phyloP scores from a whole-genome alignment of 176 grass and related monocot species.

The Hordeum marinum region DNA sequence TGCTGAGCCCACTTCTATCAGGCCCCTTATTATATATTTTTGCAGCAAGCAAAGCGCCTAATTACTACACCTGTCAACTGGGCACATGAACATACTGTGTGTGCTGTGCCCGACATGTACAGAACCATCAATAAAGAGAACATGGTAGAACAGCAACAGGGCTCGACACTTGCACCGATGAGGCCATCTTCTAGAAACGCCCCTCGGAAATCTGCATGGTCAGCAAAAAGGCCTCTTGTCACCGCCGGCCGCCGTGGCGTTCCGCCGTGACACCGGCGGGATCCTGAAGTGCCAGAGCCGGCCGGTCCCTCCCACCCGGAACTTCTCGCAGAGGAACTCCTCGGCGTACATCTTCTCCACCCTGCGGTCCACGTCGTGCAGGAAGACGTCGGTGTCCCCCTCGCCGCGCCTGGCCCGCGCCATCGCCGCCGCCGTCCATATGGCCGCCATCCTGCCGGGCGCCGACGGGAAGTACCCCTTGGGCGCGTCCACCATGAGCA shows the following conservation, averaged over 20 bases:
- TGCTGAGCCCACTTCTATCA: too few relatives aligned
- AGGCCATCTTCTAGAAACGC: not conserved
- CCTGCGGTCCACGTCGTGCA: not conserved
- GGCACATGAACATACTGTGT: too few relatives aligned
- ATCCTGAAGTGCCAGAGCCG: not conserved
- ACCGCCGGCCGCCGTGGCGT: conserved; percentile 39
- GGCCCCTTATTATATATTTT: too few relatives aligned
- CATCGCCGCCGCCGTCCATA: conserved; percentile 44
- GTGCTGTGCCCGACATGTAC: too few relatives aligned
- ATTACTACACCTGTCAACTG: too few relatives aligned
- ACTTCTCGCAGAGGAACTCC: not conserved
- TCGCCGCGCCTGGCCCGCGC: not conserved
- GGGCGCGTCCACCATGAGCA: conserved; percentile 39
- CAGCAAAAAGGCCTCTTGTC: not conserved
- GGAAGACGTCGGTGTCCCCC: not conserved
- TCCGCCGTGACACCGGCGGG: not conserved
- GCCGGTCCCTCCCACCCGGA: not conserved
- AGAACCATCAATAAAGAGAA: too few relatives aligned
- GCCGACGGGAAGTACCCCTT: conserved; percentile 53
- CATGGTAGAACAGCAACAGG: too few relatives aligned
- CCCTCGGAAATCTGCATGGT: not conserved
- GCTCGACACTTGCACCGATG: not conserved
- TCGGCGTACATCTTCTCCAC: not conserved
- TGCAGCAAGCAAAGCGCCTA: too few relatives aligned
- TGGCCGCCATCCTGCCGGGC: conserved; percentile 76